A percentile compares a stretch with the other conserved stretches of the same genome.
Conservation (phyloP, 441 rosid species). For the Eutrema salsugineum region DNA sequence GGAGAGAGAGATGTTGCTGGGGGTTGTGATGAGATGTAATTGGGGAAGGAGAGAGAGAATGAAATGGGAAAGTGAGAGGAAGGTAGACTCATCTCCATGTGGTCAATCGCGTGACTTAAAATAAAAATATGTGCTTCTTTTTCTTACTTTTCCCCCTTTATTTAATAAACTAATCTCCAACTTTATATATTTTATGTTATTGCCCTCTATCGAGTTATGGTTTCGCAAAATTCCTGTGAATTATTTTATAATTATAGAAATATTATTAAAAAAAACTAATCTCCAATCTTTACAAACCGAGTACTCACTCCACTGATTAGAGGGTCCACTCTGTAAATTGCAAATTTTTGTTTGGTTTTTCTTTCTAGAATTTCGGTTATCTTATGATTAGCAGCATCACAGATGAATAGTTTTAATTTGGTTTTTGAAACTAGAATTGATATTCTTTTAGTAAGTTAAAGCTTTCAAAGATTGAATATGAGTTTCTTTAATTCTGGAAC, state of each 20-base stretch:
- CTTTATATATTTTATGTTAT: not conserved
- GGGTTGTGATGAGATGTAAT: slow-evolving; percentile 3
- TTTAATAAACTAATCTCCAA: not conserved
- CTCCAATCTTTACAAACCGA: too few relatives aligned
- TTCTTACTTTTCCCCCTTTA: not conserved
- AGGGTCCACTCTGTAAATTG: not conserved
- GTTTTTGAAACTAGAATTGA: not conserved
- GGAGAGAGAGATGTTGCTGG: slow-evolving; percentile 8
- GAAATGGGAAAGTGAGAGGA: slow-evolving; percentile 30
- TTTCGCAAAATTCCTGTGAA: not conserved
- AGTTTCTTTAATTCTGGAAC: not conserved
- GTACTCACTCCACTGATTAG: too few relatives aligned
- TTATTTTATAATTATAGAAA: not conserved
- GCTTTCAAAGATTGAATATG: not conserved
- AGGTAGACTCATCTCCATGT: slow-evolving; percentile 19
- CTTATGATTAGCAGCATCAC: not conserved
- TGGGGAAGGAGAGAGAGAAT: not conserved
- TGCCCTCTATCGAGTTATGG: not conserved
- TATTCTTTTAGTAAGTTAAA: not conserved
- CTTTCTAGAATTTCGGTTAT: not conserved
- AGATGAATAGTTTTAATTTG: not conserved
- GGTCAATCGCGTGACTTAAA: slow-evolving; percentile 22
- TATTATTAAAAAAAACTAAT: not conserved
- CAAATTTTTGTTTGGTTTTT: not conserved
- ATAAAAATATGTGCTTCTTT: not conserved